phyloP scores from a whole-genome alignment of 495 filamentous ascomycete genomes.

The Aspergillus heteromorphus region DNA sequence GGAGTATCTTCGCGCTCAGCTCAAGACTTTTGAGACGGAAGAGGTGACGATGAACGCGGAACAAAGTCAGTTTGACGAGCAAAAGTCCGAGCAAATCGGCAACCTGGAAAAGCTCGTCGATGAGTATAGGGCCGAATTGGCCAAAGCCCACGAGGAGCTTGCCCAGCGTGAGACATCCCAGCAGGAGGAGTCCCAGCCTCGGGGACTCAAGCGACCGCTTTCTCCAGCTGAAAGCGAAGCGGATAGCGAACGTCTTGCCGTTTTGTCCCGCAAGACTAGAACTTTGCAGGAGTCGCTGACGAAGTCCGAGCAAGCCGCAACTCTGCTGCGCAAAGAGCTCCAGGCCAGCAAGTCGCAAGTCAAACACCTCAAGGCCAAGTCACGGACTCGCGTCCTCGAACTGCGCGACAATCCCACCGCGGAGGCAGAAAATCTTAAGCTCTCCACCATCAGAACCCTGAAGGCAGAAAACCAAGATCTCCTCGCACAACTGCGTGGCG shows the following conservation, averaged over 20 bases:
- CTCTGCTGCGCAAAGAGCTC: conserved; percentile 68
- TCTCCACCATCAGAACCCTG: conserved; percentile 67
- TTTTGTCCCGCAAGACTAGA: conserved; percentile 77
- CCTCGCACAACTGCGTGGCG: conserved; percentile 63
- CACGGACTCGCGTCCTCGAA: conserved; percentile 78
- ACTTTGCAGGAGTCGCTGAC: conserved; percentile 73
- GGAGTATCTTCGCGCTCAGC: conserved; percentile 85
- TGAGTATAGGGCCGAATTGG: conserved; percentile 78
- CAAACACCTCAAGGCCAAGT: conserved; percentile 61
- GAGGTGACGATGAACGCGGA: conserved; percentile 74
- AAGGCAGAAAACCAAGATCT: conserved; percentile 81
- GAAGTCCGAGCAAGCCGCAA: conserved; percentile 58
- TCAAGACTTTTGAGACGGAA: conserved; percentile 87
- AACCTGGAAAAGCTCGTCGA: conserved; percentile 84
- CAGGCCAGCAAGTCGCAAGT: conserved; percentile 67
- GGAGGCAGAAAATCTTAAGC: conserved; percentile 73
- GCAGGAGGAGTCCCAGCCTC: conserved; percentile 27
- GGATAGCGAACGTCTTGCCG: conserved; percentile 72
- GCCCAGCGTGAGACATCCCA: conserved; percentile 50
- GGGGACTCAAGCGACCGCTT: conserved; percentile 37
- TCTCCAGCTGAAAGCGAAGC: conserved; percentile 62
- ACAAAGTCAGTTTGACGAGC: conserved; percentile 64
- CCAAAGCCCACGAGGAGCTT: conserved; percentile 65
- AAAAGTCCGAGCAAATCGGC: conserved; percentile 68
- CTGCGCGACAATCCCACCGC: conserved; percentile 87